These are phyloP conservation scores for Sindora glabra DNA, from an alignment of 306 rosid genomes.

Conservation along the genomic window DNA sequence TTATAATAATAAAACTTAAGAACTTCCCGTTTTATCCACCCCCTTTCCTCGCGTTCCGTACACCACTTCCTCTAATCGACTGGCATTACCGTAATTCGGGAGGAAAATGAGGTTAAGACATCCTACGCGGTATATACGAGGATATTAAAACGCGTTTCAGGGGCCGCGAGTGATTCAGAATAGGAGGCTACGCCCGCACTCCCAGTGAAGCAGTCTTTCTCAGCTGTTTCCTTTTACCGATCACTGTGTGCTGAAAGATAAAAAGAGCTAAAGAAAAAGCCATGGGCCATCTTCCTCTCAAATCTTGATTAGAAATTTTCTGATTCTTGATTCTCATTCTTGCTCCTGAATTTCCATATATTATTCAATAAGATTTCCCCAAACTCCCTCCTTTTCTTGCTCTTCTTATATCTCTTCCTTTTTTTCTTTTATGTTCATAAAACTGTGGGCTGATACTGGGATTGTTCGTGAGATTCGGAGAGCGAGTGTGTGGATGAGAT, in stretches of 20 bases:
- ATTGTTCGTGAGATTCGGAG: no score
- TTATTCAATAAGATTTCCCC: neutral
- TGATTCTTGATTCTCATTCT: constrained; percentile 31
- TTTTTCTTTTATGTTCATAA: no score
- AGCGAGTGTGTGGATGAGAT: constrained; percentile 13
- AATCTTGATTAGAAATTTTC: constrained; percentile 13
- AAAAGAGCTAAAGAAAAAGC: constrained; percentile 3
- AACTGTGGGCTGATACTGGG: neutral
- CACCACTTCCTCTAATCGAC: neutral
- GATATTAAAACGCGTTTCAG: constrained; percentile 35
- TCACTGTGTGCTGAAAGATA: neutral
- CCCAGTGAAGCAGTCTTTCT: neutral
- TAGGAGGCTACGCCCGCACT: neutral
- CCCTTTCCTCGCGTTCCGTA: neutral
- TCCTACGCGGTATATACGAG: constrained; percentile 30
- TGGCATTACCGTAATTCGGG: constrained; percentile 9
- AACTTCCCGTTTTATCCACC: constrained; percentile 11
- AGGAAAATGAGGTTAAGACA: constrained; percentile 1
- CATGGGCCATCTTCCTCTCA: constrained; percentile 18
- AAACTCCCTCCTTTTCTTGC: neutral
- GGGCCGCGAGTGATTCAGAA: neutral
- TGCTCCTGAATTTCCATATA: neutral
- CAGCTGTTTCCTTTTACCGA: neutral
- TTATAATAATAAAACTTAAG: neutral
- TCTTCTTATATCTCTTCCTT: neutral